Evolutionary conservation across 73 alveolate species (phyloP), one percentile per base, ranked within the genome.

Genomic region (Paramecium biaurelia): DNA sequence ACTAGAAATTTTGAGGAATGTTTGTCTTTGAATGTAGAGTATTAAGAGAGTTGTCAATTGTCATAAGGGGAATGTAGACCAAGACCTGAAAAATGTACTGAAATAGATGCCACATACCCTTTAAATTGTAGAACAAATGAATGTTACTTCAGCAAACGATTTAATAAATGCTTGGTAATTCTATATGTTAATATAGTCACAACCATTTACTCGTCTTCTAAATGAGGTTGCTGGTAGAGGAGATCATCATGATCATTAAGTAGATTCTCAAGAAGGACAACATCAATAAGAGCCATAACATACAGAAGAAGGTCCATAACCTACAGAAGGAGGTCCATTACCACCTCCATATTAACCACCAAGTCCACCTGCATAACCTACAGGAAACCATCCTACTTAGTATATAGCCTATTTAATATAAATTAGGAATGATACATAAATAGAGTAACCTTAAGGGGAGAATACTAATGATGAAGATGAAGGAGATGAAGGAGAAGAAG

Each of bases 1-100:
- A 63, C 41, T 11, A 63, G 84, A 63, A 63, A 26, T 63, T 30
- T 30, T 63, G 84, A 63, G 47, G 84, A 63, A 63, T 63, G 84
- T 24, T 26, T 63, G 26, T 12, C 41, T 7, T 63, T 30, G 12
- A 63, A 63, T 53, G 68, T 53, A n/a, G 68, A 53, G 18, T 53
- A 53, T 10, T 30, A 63, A 26, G 84, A 63, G 0, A 30, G 26
- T 63, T 63, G 84, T 15, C 10, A 63, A 63, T 32, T 63, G 12
- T 26, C 84, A 1, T 26, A 63, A 63, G 84, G 84, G 6, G 84
- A 30, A 30, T 63, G 84, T 11, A 10, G 18, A 30, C 84, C 84
- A 12, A 63, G 84, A 32, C 84, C 84, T 63, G 7, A 7, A 32
- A 63, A 63, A 12, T 63, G 84, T 24, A 32, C 41, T 14, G 84